Evolutionary conservation across 2,329 filamentous ascomycete genomes (phyloP), one percentile per base, ranked within the genome.

Genomic region (Xylariales sp.): DNA sequence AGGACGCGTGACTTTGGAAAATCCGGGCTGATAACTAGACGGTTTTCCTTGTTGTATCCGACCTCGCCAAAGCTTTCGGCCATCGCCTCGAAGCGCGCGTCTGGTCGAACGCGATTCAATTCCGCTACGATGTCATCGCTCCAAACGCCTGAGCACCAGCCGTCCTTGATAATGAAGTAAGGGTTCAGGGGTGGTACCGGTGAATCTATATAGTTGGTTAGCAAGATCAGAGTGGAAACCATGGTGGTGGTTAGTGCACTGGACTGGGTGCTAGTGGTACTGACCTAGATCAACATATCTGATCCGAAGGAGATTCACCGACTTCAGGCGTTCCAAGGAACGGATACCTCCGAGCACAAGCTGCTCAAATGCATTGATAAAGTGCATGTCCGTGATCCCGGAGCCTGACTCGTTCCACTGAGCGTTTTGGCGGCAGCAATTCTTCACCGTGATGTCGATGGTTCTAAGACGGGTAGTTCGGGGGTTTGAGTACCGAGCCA

Each of bases 391-490:
- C 15, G 80, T 81, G 42, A 88, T 84, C 1, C 83, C 82, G 3
- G 81, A 83, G 3, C 80, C 81, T 0, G 74, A 73, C 47, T 85
- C 81, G 44, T 79, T 72, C 65, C 69, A 81, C 45, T 64, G 63
- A 32, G 62, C 58, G 42, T 69, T 56, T 29, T 70, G 64, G 4
- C 82, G 75, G 50, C 85, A 89, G 55, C 82, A 84, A 44, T 86
- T 86, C 62, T 86, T 86, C 39, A 88, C 80, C 0, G 82, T 81
- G 30, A 88, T 60, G 49, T 88, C 83, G 16, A 88, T 69, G 2
- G 78, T 81, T 58, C 78, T 78, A 30, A 88, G 70, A 13, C 63
- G 64, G 6, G 70, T 67, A 13, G 66, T 61, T 29, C 70, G 59
- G 28, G 70, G 59, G 44, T 75, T 67, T 21, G 70, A 68, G 20